phyloP scores from a whole-genome alignment of 75 land plant genomes.

The Sequoia sempervirens region DNA sequence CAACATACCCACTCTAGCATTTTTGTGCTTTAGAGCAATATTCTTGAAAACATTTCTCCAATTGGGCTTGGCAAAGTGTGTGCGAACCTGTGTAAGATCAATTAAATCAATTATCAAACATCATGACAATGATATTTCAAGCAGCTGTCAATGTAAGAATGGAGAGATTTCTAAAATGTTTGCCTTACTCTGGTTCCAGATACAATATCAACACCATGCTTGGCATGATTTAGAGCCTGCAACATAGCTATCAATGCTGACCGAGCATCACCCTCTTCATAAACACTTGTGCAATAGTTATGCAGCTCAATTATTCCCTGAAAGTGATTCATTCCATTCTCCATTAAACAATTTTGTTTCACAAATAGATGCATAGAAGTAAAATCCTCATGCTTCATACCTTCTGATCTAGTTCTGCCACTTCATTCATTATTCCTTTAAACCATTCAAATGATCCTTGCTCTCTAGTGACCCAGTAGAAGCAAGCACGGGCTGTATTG shows the following conservation, averaged over 20 bases:
- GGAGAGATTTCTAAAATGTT: neutral
- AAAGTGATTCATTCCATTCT: neutral
- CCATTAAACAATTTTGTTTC: neutral
- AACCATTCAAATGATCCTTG: slow-evolving; percentile 29
- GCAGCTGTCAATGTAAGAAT: neutral
- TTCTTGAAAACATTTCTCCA: slow-evolving; percentile 68
- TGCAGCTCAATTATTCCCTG: slow-evolving; percentile 93
- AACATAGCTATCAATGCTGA: slow-evolving; percentile 94
- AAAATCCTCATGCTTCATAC: slow-evolving; percentile 3
- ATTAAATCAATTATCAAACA: neutral
- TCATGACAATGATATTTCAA: neutral
- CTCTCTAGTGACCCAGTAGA: slow-evolving; percentile 32
- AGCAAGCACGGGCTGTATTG: slow-evolving; percentile 20
- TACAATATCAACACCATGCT: slow-evolving; percentile 91
- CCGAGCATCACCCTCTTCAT: slow-evolving; percentile 98
- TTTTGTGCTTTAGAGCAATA: slow-evolving; percentile 38
- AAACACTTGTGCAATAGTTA: slow-evolving; percentile 96
- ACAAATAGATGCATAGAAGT: neutral
- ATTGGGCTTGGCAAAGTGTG: slow-evolving; percentile 86
- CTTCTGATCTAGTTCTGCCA: slow-evolving; percentile 27
- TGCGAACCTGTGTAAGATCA: slow-evolving; percentile 41
- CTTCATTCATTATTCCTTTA: slow-evolving; percentile 29
- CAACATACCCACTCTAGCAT: slow-evolving; percentile 30
- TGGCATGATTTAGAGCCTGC: slow-evolving; percentile 94
- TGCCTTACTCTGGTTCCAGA: slow-evolving; percentile 85